phyloP scores from a whole-genome alignment of 495 filamentous ascomycete species.

The Lasiosphaeris hirsuta region DNA sequence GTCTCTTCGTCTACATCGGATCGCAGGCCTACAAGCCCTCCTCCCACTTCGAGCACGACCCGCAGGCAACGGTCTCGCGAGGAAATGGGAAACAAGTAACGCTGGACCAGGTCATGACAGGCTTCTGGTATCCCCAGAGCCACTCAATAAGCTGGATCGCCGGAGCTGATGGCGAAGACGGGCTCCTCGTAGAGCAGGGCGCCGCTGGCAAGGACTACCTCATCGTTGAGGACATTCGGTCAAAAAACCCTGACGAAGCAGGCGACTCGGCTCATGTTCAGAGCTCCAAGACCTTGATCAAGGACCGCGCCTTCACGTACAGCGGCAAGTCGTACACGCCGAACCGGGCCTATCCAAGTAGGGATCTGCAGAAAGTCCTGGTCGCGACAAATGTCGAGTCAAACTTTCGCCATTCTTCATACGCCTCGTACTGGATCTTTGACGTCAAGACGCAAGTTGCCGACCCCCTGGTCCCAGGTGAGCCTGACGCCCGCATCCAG shows the following conservation, averaged over 20 bases:
- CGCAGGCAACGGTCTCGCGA: slow-evolving; percentile 57
- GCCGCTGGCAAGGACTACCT: slow-evolving; percentile 62
- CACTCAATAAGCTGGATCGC: slow-evolving; percentile 86
- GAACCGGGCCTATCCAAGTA: slow-evolving; percentile 66
- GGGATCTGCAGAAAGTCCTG: slow-evolving; percentile 79
- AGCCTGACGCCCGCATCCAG: slow-evolving; percentile 67
- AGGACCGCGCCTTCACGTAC: slow-evolving; percentile 58
- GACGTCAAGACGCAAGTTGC: slow-evolving; percentile 80
- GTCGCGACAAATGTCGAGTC: slow-evolving; percentile 63
- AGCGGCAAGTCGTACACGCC: slow-evolving; percentile 50
- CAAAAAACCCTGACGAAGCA: slow-evolving; percentile 32
- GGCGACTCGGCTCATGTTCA: slow-evolving; percentile 35
- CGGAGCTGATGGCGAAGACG: slow-evolving; percentile 81
- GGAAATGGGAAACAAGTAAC: slow-evolving; percentile 77
- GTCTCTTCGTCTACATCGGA: slow-evolving; percentile 69
- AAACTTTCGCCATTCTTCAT: slow-evolving; percentile 89
- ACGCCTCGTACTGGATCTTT: slow-evolving; percentile 86
- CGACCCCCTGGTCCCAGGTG: slow-evolving; percentile 70
- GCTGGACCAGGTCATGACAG: slow-evolving; percentile 71
- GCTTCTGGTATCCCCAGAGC: slow-evolving; percentile 63
- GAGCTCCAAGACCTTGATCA: slow-evolving; percentile 68
- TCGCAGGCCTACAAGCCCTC: slow-evolving; percentile 61
- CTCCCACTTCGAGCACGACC: slow-evolving; percentile 61
- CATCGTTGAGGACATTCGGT: slow-evolving; percentile 81
- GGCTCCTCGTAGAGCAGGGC: slow-evolving; percentile 68